phyloP scores from a whole-genome alignment of 495 filamentous ascomycete species.

The Neurospora sp. region DNA sequence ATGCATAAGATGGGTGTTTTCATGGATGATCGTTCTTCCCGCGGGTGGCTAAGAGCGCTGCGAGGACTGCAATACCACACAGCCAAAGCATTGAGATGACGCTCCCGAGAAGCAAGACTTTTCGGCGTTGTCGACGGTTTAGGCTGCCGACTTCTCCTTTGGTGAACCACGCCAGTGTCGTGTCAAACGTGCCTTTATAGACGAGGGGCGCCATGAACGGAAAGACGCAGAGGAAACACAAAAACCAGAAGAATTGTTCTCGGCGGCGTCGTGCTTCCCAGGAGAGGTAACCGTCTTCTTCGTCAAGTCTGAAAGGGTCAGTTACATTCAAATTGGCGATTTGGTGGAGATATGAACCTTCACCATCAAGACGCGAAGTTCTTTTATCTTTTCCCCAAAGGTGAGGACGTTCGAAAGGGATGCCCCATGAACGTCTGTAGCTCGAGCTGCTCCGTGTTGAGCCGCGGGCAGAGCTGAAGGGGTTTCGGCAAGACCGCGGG shows the following conservation, averaged over 20 bases:
- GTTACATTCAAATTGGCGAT: constrained; percentile 7
- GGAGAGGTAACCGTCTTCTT: constrained; percentile 21
- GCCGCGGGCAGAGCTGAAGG: constrained; percentile 6
- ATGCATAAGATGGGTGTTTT: neutral
- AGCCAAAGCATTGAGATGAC: constrained; percentile 14
- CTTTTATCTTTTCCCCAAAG: constrained; percentile 3
- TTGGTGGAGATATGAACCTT: constrained; percentile 3
- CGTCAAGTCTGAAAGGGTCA: neutral
- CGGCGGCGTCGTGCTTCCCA: constrained; percentile 14
- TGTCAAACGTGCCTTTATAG: constrained; percentile 17
- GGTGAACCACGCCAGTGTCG: constrained; percentile 24
- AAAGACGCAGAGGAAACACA: constrained; percentile 19
- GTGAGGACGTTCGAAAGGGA: neutral
- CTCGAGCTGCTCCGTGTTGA: constrained; percentile 3
- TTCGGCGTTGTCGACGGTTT: constrained; percentile 18
- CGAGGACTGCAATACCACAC: constrained; percentile 2
- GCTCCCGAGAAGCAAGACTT: constrained; percentile 11
- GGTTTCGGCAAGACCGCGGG: constrained; percentile 9
- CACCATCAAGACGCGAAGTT: neutral
- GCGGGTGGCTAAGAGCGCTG: constrained; percentile 1
- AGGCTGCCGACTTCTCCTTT: constrained; percentile 20
- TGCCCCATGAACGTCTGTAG: neutral
- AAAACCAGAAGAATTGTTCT: constrained; percentile 17
- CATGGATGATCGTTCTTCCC: neutral
- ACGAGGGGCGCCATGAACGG: constrained; percentile 26